phyloP scores from a whole-genome alignment of 164 flowering plant species.

The Umbellularia californica region DNA sequence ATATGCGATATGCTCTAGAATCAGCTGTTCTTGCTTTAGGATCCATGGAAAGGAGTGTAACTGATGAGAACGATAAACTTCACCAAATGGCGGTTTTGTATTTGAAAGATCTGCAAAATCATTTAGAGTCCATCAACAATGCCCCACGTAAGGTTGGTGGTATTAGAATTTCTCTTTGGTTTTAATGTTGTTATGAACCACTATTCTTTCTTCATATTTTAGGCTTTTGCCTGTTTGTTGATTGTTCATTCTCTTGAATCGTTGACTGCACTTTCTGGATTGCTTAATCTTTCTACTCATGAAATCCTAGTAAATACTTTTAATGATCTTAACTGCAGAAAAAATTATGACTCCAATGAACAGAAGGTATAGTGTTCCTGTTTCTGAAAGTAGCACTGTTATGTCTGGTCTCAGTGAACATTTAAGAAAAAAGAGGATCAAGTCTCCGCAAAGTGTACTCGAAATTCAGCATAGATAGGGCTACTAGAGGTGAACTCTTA shows the following conservation, averaged over 20 bases:
- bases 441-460: too few species aligned
- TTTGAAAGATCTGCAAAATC: slow-evolving; percentile 65
- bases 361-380: neutral
- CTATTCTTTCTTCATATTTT: neutral
- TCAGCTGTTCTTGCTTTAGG: slow-evolving; percentile 80
- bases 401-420: too few species aligned
- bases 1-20: slow-evolving; percentile 93
- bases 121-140: slow-evolving; percentile 67
- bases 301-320: neutral
- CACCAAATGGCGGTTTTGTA: slow-evolving; percentile 37
- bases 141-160: slow-evolving; percentile 77
- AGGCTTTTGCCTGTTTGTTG: neutral
- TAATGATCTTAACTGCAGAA: neutral
- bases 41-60: slow-evolving; percentile 53
- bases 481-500: too few species aligned
- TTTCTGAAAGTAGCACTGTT: neutral
- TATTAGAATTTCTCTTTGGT: slow-evolving; percentile 5
- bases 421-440: too few species aligned
- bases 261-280: neutral
- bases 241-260: neutral
- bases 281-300: neutral
- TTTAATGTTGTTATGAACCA: neutral
- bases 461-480: too few species aligned
- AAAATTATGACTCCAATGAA: neutral
- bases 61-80: slow-evolving; percentile 39